phyloP scores from a whole-genome alignment of 2,329 filamentous ascomycete genomes.

The Metarhizium sp. region DNA sequence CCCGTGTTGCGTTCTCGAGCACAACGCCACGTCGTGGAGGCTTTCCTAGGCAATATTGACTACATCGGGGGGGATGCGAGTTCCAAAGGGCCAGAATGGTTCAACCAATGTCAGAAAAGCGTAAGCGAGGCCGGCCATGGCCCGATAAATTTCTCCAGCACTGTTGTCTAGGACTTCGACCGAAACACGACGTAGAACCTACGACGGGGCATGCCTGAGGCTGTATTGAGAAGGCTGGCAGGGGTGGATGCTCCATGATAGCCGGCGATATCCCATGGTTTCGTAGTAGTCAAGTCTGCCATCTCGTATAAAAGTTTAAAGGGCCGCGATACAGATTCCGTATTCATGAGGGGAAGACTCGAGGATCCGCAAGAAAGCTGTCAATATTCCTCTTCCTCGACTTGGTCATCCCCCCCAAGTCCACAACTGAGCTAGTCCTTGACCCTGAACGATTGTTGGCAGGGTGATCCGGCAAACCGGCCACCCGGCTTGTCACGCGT shows the following conservation, averaged over 20 bases:
- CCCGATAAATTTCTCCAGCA: slow-evolving; percentile 14
- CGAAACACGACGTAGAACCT: slow-evolving; percentile 18
- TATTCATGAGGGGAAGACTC: slow-evolving; percentile 11
- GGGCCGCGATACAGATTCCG: background rate
- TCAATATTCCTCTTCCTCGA: slow-evolving; percentile 34
- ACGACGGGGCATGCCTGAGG: slow-evolving; percentile 9
- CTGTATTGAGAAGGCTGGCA: slow-evolving; percentile 11
- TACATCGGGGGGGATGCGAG: slow-evolving; percentile 16
- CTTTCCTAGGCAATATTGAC: slow-evolving; percentile 19
- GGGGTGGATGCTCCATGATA: background rate
- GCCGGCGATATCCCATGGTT: background rate
- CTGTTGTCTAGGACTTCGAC: slow-evolving; percentile 14
- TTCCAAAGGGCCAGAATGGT: slow-evolving; percentile 17
- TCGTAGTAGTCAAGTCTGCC: background rate
- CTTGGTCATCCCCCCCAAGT: slow-evolving; percentile 25
- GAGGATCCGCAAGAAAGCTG: slow-evolving; percentile 24
- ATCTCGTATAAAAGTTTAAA: background rate
- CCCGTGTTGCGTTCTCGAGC: slow-evolving; percentile 9
- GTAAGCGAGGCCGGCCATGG: slow-evolving; percentile 2
- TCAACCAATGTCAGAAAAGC: slow-evolving; percentile 17
- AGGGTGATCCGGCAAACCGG: slow-evolving; percentile 21
- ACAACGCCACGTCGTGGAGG: slow-evolving; percentile 13
- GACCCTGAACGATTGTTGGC: slow-evolving; percentile 1
- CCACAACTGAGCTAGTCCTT: slow-evolving; percentile 10
- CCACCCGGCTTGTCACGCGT: slow-evolving; percentile 46